Base-by-base conservation (phyloP, 345 rosid species). In the Euclidium syriacum region DNA sequence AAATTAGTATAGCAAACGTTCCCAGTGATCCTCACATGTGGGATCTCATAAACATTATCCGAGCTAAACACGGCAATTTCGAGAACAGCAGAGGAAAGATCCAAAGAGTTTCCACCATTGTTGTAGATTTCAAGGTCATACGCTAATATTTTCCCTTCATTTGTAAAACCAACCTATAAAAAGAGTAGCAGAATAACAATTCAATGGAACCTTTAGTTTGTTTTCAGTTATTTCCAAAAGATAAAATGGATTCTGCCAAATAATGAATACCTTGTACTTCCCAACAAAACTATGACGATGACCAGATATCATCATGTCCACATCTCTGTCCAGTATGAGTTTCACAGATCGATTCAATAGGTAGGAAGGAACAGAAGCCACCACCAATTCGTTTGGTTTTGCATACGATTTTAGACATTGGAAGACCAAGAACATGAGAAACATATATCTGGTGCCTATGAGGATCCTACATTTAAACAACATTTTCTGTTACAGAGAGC, bases 261-360 rank as follows among this genome's bases (percentile, higher is more conserved):
- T 6, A 33, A 23, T 24, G 33, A 19, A 49, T 73, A 92, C 96
- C 95, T 85, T 90, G 78, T 94, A 94, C 67, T 89, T 92, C 70
- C 97, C 99, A 8, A 89, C 71, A 74, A 94, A 90, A 77, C 97
- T 76, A 79, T 94, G 99, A 51, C 99, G 97, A 57, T 94, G 95
- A 64, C 99, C 97, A 22, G 96, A 48, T 61, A 72, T 84, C 88
- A 85, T 89, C 99, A 94, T 94, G 77, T 94, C 97, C 58, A 75
- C 58, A 56, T 92, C 97, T 73, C 97, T 80, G 74, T 92, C 99
- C 29, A 94, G 74, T 20, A 85, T 84, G 73, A 94, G 54, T 78
- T 90, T 94, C 64, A 94, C 99, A 0, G 97, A 87, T 32, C 79
- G 81, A 75, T 85, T 87, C 81, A 90, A 72, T 29, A 85, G 75